phyloP scores from a whole-genome alignment of 208 protist genomes.

The Leptomonas seymouri region DNA sequence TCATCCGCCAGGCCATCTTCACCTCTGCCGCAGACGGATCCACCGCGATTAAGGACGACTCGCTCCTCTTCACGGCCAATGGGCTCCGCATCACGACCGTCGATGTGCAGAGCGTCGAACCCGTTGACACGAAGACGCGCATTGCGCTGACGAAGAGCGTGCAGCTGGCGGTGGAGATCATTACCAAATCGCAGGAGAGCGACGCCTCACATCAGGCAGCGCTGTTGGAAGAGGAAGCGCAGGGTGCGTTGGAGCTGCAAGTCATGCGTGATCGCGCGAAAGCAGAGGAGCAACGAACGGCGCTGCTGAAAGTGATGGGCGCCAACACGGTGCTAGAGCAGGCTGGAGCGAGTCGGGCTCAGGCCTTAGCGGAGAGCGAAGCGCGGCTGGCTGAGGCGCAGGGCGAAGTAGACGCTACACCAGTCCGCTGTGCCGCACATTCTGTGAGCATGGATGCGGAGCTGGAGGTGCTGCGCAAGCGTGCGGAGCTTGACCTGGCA shows the following conservation, averaged over 20 bases:
- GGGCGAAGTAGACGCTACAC: slow-evolving; percentile 56
- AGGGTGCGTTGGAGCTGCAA: slow-evolving; percentile 74
- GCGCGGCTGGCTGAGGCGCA: slow-evolving; percentile 63
- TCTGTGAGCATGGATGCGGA: slow-evolving; percentile 52
- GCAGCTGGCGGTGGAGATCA: slow-evolving; percentile 93
- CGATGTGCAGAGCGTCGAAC: slow-evolving; percentile 94
- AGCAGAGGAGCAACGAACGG: slow-evolving; percentile 63
- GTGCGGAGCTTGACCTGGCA: slow-evolving; percentile 66
- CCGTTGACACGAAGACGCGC: slow-evolving; percentile 90
- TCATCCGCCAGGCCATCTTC: slow-evolving; percentile 95
- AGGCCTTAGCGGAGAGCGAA: slow-evolving; percentile 76
- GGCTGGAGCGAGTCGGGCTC: slow-evolving; percentile 64
- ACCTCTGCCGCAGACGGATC: slow-evolving; percentile 31
- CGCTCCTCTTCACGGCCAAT: slow-evolving; percentile 87
- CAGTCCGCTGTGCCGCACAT: slow-evolving; percentile 53
- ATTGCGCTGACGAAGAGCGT: slow-evolving; percentile 87
- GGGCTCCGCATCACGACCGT: slow-evolving; percentile 93
- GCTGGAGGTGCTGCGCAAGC: slow-evolving; percentile 51
- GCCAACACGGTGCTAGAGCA: slow-evolving; percentile 77
- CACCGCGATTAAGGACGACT: slow-evolving; percentile 38
- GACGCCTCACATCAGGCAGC: slow-evolving; percentile 82
- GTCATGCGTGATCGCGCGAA: slow-evolving; percentile 60
- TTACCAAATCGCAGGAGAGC: slow-evolving; percentile 89
- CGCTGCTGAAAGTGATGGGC: slow-evolving; percentile 70
- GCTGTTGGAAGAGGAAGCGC: slow-evolving; percentile 75